Base-by-base conservation (phyloP, 495 filamentous ascomycete species). In the Podospora australis region DNA sequence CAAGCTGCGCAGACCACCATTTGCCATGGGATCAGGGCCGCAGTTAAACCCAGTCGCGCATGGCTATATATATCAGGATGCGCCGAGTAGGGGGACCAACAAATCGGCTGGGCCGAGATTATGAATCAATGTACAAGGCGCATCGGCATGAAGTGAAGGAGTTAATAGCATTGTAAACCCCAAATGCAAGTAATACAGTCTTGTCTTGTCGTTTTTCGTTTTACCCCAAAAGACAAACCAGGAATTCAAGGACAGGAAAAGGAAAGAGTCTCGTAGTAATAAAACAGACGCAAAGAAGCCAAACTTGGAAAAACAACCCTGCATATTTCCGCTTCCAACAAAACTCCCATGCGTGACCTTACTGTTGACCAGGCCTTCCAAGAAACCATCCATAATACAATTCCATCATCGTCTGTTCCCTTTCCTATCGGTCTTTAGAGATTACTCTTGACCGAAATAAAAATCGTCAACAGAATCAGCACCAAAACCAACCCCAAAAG, bases 401-500 rank as follows among this genome's bases (percentile, higher is more conserved):
- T n/a, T 25, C 9, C 48, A 49, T 28, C 13, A 13, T 36, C 28
- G 21, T 11, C 2, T 2, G 11, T 39, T 17, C 16, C 44, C 22
- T 23, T 35, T 32, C 19, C 21, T 2, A 38, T 16, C 36, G 4
- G 20, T 56, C 39, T 62, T 17, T 55, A 55, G 21, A 57, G 46
- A 19, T 52, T 49, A 41, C 64, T 66, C 62, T 68, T 70, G 30
- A 70, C 48, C 21, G 66, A 62, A 32, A 74, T 62, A 6, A 74
- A 65, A 13, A 76, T 70, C 21, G 70, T 58, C 38, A 70, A 53
- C 25, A 97, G 56, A 69, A 99, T 78, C 67, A 99, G 85, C 11
- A 89, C 66, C 28, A 94, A 65, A 34, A 97, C 92, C 39, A 96
- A 56, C 2, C 74, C 79, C 56, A 99, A 66, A 58, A 99, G 64